Base-by-base conservation (phyloP, 345 rosid species). In the Boechera stricta region DNA sequence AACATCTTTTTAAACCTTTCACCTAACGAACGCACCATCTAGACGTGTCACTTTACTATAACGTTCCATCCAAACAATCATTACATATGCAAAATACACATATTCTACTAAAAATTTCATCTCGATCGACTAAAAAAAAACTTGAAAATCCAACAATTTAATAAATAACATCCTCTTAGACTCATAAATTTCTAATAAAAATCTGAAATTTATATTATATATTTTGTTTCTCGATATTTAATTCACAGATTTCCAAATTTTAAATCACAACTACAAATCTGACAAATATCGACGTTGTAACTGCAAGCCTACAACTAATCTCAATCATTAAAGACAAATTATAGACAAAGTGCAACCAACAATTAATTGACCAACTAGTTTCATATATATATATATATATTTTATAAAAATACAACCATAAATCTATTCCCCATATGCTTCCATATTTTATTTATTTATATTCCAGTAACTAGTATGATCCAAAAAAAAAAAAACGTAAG, bases 361-460 rank as follows among this genome's bases (percentile, higher is more conserved):
- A 53, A 63, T 64, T 70, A 77, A 62, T 77, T 62, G 71, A 77
- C 63, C 75, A 77, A 63, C 58, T 42, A 54, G 57, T 11, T 61
- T 52, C 60, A 33, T 5, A 11, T n/a, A 32, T 0, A 9, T 9
- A 38, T 28, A 28, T 28, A 28, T 10, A 11, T 9, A 6, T 10
- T 1, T 5, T 29, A 6, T 1, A 29, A 3, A 11, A 31, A 52
- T 32, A 57, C 41, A 57, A 57, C 29, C 49, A 64, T 57, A 21
- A 64, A 12, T 59, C 7, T 51, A 60, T 42, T 47, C 13, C 31
- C 47, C 35, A 70, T 4, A 31, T 53, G 72, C 15, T 15, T 67
- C 24, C 59, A 21, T 11, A 10, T 41, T 5, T 48, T 7, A 38
- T n/a, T 16, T 1, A 26, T 32, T 21, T 35, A 1, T 36, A 6